Conservation (phyloP, 192 early-diverging fungal genomes). For the Mortierella alpina region DNA sequence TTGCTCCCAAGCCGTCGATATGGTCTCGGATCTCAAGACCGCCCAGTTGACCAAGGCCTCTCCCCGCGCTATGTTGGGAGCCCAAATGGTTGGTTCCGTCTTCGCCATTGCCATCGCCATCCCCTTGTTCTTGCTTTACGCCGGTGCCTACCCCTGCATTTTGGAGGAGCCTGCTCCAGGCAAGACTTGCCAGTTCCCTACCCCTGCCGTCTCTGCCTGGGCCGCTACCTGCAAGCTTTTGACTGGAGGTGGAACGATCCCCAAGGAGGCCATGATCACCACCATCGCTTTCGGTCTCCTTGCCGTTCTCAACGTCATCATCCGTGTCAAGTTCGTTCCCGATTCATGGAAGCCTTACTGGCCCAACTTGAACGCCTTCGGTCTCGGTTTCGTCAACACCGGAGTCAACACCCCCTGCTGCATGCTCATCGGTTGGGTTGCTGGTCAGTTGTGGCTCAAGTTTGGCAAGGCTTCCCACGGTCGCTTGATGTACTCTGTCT, state of each 20-base stretch:
- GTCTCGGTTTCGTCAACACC: constrained; percentile 66
- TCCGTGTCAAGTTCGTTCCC: constrained; percentile 64
- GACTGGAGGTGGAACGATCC: constrained; percentile 49
- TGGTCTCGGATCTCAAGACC: constrained; percentile 80
- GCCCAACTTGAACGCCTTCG: constrained; percentile 69
- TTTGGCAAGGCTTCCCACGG: constrained; percentile 38
- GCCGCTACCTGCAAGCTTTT: constrained; percentile 52
- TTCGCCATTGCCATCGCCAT: constrained; percentile 67
- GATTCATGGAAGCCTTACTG: constrained; percentile 62
- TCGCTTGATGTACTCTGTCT: constrained; percentile 57
- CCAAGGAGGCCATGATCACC: constrained; percentile 57
- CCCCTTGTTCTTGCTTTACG: constrained; percentile 70
- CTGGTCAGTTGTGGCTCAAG: constrained; percentile 56
- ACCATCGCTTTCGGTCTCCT: constrained; percentile 58
- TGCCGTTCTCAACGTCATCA: constrained; percentile 48
- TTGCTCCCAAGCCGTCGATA: constrained; percentile 71
- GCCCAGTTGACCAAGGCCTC: constrained; percentile 75
- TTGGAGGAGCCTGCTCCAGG: constrained; percentile 20
- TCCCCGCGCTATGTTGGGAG: constrained; percentile 73
- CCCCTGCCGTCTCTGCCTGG: constrained; percentile 15
- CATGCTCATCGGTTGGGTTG: constrained; percentile 62
- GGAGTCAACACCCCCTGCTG: constrained; percentile 57
- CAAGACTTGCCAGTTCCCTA: constrained; percentile 56
- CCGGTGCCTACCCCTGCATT: constrained; percentile 73
- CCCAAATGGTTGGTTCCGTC: constrained; percentile 72